Evolutionary conservation across 169 alveolate genomes (phyloP).

Genomic region (Plasmodium cynomolgi): DNA sequence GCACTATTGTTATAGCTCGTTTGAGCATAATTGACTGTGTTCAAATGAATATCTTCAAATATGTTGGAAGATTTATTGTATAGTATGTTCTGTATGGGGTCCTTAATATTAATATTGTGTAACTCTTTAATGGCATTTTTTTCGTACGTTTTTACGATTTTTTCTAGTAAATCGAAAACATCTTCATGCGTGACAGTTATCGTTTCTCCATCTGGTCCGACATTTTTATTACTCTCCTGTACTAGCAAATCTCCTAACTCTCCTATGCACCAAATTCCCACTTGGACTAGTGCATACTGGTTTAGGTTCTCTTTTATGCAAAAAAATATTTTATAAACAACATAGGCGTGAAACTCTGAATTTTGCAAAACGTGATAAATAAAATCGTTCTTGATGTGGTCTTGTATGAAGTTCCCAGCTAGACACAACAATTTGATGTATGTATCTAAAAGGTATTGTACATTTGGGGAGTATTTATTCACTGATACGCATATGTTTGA

Average conservation of each 20-base stretch:
- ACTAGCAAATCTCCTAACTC: slow-evolving; percentile 85
- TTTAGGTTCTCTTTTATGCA: slow-evolving; percentile 88
- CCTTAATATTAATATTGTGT: slow-evolving; percentile 68
- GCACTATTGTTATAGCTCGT: slow-evolving; percentile 22
- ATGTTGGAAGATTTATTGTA: slow-evolving; percentile 61
- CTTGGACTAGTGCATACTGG: slow-evolving; percentile 91
- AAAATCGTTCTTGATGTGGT: slow-evolving; percentile 84
- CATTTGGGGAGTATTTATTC: slow-evolving; percentile 86
- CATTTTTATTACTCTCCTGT: slow-evolving; percentile 33
- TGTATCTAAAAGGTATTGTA: slow-evolving; percentile 91
- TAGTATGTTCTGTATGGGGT: slow-evolving; percentile 61
- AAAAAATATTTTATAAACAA: slow-evolving; percentile 87
- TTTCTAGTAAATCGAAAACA: slow-evolving; percentile 64
- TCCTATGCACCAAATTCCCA: slow-evolving; percentile 93
- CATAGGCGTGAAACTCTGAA: slow-evolving; percentile 85
- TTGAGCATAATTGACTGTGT: slow-evolving; percentile 2
- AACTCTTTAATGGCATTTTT: slow-evolving; percentile 34
- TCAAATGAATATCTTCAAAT: slow-evolving; percentile 29
- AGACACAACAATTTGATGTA: slow-evolving; percentile 92
- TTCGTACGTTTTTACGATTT: slow-evolving; percentile 64
- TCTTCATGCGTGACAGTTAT: slow-evolving; percentile 68
- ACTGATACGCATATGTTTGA: slow-evolving; percentile 90
- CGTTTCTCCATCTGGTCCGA: slow-evolving; percentile 74
- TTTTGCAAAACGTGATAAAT: slow-evolving; percentile 84
- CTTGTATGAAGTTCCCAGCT: slow-evolving; percentile 90